Percentiles rank a stretch among this genome's conserved stretches.
These are phyloP conservation scores for Eutrema japonicum DNA, from an alignment of 345 rosid genomes.

Conservation along the genomic window DNA sequence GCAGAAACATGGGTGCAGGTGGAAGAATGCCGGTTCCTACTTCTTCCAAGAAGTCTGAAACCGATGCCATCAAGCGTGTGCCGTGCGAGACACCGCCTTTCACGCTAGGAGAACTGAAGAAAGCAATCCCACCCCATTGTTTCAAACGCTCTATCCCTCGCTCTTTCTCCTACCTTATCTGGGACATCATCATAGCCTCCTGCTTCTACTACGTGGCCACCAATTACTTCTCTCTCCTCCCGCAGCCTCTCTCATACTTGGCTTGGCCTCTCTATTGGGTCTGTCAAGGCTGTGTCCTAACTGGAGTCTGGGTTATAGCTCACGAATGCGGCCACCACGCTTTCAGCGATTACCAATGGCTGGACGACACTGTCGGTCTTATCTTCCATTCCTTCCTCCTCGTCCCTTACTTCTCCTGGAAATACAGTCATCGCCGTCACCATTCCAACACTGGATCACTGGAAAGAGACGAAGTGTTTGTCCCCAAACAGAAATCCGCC, in stretches of 20 bases:
- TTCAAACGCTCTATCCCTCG: constrained; percentile 76
- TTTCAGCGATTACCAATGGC: constrained; percentile 89
- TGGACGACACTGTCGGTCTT: constrained; percentile 82
- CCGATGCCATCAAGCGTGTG: constrained; percentile 52
- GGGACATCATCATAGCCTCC: constrained; percentile 60
- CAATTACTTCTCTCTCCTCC: constrained; percentile 59
- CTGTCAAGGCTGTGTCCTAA: constrained; percentile 73
- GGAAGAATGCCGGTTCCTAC: constrained; percentile 66
- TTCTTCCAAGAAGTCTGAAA: constrained; percentile 45
- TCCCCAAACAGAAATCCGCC: constrained; percentile 62
- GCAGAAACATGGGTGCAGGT: constrained; percentile 79
- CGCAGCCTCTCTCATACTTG: constrained; percentile 56
- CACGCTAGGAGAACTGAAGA: constrained; percentile 66
- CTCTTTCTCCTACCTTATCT: constrained; percentile 71
- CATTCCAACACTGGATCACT: constrained; percentile 90
- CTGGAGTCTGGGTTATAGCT: constrained; percentile 88
- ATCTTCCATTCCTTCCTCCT: constrained; percentile 80
- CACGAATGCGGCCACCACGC: constrained; percentile 99
- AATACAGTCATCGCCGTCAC: constrained; percentile 92
- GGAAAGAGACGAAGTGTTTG: constrained; percentile 84
- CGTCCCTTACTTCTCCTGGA: constrained; percentile 95
- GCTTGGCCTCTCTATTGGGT: constrained; percentile 90
- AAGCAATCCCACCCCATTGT: constrained; percentile 91
- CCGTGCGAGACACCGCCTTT: constrained; percentile 77
- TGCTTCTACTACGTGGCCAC: constrained; percentile 63